Percentiles rank a stretch among this genome's conserved stretches.
Evolutionary conservation across 768 basidiomycete genomes (phyloP).

Genomic region (Boletus sp.): DNA sequence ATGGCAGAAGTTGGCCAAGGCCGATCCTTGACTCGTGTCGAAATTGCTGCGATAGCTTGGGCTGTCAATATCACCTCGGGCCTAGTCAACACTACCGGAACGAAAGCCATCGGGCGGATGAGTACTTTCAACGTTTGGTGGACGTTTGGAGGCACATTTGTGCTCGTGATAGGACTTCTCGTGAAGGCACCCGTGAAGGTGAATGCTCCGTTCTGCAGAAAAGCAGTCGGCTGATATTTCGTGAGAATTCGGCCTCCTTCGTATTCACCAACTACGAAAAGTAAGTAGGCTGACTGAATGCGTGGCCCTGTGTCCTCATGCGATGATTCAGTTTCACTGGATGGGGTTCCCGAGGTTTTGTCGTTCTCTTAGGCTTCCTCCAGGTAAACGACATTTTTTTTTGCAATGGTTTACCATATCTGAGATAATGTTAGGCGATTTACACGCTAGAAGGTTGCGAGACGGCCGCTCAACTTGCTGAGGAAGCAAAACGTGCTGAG

Average conservation of each 20-base stretch:
- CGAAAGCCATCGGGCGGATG: constrained; percentile 55
- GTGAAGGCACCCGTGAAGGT: constrained; percentile 57
- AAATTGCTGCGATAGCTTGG: constrained; percentile 56
- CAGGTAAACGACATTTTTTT: constrained; percentile 12
- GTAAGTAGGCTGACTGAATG: constrained; percentile 26
- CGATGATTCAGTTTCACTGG: constrained; percentile 47
- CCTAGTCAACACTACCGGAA: constrained; percentile 54
- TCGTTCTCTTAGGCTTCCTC: constrained; percentile 55
- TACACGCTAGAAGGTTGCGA: constrained; percentile 63
- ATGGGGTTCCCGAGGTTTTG: constrained; percentile 52
- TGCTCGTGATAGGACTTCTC: constrained; percentile 55
- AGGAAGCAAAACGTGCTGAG: constrained; percentile 56
- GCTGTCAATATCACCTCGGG: constrained; percentile 55
- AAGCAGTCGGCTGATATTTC: background rate
- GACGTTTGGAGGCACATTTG: constrained; percentile 58
- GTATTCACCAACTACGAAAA: constrained; percentile 60
- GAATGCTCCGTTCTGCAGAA: background rate
- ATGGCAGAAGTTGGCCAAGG: constrained; percentile 49
- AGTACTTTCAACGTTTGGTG: constrained; percentile 59
- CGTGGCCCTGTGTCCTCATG: background rate
- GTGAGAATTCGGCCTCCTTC: constrained; percentile 49
- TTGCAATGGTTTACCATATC: background rate
- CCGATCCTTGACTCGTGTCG: constrained; percentile 43
- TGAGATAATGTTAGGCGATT: constrained; percentile 39
- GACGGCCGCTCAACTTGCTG: constrained; percentile 62